A percentile compares a stretch with the other conserved stretches of the same genome.
phyloP scores from a whole-genome alignment of 176 grass and related monocot species.

The Phragmites australis region DNA sequence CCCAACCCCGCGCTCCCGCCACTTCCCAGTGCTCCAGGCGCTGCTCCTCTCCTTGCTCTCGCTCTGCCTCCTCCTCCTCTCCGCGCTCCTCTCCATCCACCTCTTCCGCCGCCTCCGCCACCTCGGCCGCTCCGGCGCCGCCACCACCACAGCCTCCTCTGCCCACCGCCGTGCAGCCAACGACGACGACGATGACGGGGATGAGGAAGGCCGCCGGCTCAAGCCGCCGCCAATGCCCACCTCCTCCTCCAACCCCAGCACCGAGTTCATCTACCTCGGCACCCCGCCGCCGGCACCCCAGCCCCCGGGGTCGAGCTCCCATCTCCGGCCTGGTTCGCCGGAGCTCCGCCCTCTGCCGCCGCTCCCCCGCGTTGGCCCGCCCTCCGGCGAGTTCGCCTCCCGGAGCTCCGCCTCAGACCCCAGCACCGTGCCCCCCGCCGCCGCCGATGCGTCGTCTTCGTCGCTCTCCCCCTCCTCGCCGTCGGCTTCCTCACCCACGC shows the following conservation, averaged over 20 bases:
- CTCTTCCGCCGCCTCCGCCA: slow-evolving; percentile 46
- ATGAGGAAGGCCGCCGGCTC: slow-evolving; percentile 57
- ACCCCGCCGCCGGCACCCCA: slow-evolving; percentile 30
- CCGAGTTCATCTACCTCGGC: slow-evolving; percentile 68
- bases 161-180: neutral
- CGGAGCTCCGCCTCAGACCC: slow-evolving; percentile 38
- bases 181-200: slow-evolving; percentile 4
- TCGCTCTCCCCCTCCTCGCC: slow-evolving; percentile 43
- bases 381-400: slow-evolving; percentile 52
- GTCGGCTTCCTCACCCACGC: slow-evolving; percentile 43
- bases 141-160: neutral
- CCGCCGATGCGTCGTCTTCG: slow-evolving; percentile 34
- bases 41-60: slow-evolving; percentile 56
- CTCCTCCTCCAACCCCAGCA: slow-evolving; percentile 55
- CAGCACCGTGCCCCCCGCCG: slow-evolving; percentile 30
- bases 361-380: slow-evolving; percentile 47
- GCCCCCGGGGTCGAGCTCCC: neutral
- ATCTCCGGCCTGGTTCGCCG: slow-evolving; percentile 36
- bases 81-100: slow-evolving; percentile 46
- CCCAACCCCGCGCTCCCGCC: slow-evolving; percentile 18
- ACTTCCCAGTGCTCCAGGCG: slow-evolving; percentile 47
- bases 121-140: neutral
- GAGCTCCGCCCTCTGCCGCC: slow-evolving; percentile 66
- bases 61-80: slow-evolving; percentile 46
- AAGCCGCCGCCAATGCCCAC: slow-evolving; percentile 60